phyloP scores from a whole-genome alignment of 163 green algal genomes.

The Trebouxia gelatinosa region DNA sequence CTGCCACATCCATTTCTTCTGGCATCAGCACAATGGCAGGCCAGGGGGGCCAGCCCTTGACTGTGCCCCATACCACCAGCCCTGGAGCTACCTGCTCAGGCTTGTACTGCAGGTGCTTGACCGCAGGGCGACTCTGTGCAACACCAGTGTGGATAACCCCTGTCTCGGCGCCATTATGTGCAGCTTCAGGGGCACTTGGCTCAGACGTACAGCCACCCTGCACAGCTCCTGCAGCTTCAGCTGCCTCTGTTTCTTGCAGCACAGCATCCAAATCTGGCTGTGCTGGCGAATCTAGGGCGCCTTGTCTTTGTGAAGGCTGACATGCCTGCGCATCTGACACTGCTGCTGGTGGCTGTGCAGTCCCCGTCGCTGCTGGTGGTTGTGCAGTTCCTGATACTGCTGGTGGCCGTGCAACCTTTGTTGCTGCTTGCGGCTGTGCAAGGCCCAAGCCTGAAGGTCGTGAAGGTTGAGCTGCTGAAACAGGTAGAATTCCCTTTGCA shows the following conservation, averaged over 20 bases:
- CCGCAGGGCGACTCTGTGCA: not conserved
- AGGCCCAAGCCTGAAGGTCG: not conserved
- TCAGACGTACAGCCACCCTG: not conserved
- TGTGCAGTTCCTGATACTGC: not conserved
- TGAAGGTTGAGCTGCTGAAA: not conserved
- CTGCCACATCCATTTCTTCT: constrained; percentile 39
- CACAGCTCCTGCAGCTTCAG: not conserved
- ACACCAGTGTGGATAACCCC: not conserved
- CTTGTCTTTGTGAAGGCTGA: too few species aligned
- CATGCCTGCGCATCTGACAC: too few species aligned
- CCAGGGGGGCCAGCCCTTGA: constrained; percentile 51
- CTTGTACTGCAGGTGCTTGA: not conserved
- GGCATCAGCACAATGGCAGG: constrained; percentile 56
- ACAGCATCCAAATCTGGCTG: too few species aligned
- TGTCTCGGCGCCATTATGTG: not conserved
- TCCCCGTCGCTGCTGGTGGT: not conserved
- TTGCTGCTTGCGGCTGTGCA: not conserved
- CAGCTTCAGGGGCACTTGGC: not conserved
- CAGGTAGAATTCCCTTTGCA: not conserved
- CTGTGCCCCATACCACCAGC: constrained; percentile 51
- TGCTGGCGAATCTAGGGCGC: too few species aligned
- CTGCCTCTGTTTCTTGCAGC: not conserved
- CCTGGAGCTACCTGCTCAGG: not conserved
- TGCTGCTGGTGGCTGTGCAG: not conserved
- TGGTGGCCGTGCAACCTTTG: not conserved